Evolutionary conservation across 2,329 filamentous ascomycete genomes (phyloP).

Genomic region (Alternaria sp.): DNA sequence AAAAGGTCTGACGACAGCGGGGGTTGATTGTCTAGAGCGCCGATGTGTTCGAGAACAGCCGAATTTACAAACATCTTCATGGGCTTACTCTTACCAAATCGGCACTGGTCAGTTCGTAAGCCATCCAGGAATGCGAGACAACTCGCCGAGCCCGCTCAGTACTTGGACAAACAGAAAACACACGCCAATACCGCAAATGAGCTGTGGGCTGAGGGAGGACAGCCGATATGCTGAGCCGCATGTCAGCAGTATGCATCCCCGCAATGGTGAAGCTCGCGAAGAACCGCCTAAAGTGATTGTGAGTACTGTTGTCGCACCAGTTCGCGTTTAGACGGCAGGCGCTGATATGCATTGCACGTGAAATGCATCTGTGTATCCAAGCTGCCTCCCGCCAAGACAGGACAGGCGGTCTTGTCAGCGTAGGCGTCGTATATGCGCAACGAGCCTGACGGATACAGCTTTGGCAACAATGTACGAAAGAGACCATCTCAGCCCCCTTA

Average conservation of each 20-base stretch:
- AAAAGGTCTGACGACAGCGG: slow-evolving; percentile 5
- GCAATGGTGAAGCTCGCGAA: slow-evolving; percentile 1
- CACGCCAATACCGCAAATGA: slow-evolving; percentile 6
- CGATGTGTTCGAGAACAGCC: slow-evolving; percentile 15
- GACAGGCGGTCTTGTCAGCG: slow-evolving; percentile 10
- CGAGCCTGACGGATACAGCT: slow-evolving; percentile 22
- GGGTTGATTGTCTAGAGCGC: slow-evolving; percentile 7
- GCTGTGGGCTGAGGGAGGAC: not conserved
- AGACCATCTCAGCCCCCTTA: slow-evolving; percentile 39
- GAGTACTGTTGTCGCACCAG: not conserved
- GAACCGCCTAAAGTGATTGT: slow-evolving; percentile 1
- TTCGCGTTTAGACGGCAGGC: slow-evolving; percentile 11
- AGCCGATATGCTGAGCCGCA: not conserved
- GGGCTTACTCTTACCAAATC: slow-evolving; percentile 18
- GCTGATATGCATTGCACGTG: slow-evolving; percentile 35
- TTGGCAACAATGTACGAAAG: slow-evolving; percentile 40
- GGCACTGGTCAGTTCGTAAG: slow-evolving; percentile 30
- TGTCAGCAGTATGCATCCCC: slow-evolving; percentile 6
- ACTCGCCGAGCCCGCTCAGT: slow-evolving; percentile 13
- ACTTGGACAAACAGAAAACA: slow-evolving; percentile 11
- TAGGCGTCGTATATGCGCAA: slow-evolving; percentile 27
- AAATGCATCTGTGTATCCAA: slow-evolving; percentile 22
- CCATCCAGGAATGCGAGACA: slow-evolving; percentile 22
- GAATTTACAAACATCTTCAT: slow-evolving; percentile 8
- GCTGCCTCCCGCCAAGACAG: slow-evolving; percentile 4